Conservation (phyloP, 257 asterid species). For the Nicotiana benthamiana region DNA sequence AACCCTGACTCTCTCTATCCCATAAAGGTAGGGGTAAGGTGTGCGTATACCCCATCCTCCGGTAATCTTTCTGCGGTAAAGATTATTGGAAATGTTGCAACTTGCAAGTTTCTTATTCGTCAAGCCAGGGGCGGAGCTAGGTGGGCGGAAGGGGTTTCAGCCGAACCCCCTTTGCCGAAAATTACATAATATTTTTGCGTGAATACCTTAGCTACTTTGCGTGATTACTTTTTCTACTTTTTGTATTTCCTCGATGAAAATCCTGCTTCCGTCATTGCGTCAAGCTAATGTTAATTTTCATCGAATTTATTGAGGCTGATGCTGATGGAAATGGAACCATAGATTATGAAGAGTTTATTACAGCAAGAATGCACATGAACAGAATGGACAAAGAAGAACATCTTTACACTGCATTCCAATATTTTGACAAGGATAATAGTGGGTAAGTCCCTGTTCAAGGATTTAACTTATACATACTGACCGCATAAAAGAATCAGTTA, state of each 20-base stretch:
- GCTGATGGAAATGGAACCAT: constrained; percentile 97
- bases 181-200: too few species aligned
- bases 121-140: too few species aligned
- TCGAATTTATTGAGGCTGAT: constrained; percentile 48
- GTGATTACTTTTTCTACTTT: too few species aligned
- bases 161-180: too few species aligned
- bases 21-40: too few species aligned
- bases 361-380: constrained; percentile 97
- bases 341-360: constrained; percentile 90
- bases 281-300: not conserved
- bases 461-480: not conserved
- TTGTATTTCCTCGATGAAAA: too few species aligned
- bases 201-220: too few species aligned
- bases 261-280: not conserved
- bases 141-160: too few species aligned
- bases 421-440: constrained; percentile 91
- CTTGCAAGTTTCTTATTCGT: not conserved
- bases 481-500: too few species aligned
- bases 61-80: not conserved
- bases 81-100: not conserved
- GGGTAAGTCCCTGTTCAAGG: constrained; percentile 36
- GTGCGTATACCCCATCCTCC: too few species aligned
- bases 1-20: too few species aligned
- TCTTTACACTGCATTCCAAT: constrained; percentile 94
- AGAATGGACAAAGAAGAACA: constrained; percentile 98